These are phyloP conservation scores for Paramecium sexaurelia DNA, from an alignment of 73 alveolate species.

Conservation along the genomic window DNA sequence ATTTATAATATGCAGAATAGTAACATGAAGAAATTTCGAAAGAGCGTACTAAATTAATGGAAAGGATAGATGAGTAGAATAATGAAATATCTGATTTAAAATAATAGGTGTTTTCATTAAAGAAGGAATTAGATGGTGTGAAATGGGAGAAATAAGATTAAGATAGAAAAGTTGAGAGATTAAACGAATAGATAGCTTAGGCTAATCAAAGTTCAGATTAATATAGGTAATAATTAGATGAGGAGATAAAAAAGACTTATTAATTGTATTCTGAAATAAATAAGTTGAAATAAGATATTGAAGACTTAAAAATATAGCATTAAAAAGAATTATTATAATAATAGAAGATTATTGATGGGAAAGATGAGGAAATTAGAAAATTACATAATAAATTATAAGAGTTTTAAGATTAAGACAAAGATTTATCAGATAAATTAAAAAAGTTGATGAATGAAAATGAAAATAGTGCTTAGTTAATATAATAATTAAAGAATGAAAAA, in stretches of 20 bases:
- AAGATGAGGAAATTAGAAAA: neutral
- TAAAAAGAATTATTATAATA: neutral
- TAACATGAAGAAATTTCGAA: neutral
- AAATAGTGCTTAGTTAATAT: neutral
- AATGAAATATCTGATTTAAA: neutral
- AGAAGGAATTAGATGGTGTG: neutral
- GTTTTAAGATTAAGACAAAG: conserved; percentile 1
- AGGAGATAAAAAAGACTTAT: neutral
- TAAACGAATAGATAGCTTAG: neutral
- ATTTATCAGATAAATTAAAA: neutral
- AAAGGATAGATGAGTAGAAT: neutral
- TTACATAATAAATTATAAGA: neutral
- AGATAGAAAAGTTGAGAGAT: conserved; percentile 2
- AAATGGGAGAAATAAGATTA: neutral
- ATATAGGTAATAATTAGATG: neutral
- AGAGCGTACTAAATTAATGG: neutral
- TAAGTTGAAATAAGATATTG: neutral
- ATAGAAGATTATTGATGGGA: neutral
- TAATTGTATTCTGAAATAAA: neutral
- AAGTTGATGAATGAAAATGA: neutral
- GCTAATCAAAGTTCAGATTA: neutral
- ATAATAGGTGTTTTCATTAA: neutral
- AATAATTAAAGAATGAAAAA: neutral
- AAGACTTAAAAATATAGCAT: neutral
- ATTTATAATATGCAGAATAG: neutral